Conservation (phyloP, 208 protist genomes). For the Trypanosoma melophagium region DNA sequence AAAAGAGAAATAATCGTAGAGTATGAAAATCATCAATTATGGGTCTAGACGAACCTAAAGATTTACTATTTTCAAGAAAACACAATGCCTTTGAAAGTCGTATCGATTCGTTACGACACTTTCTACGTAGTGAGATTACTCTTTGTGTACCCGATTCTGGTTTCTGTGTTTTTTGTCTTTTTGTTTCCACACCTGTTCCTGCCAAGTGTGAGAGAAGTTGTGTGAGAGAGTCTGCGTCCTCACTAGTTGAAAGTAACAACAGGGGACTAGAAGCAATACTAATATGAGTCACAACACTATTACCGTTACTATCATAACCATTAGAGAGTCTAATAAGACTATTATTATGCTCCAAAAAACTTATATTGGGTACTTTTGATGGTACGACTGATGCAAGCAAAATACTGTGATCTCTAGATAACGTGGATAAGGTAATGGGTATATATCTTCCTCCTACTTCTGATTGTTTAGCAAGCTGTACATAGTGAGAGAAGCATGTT, state of each 20-base stretch:
- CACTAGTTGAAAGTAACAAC: no score
- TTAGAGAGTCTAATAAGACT: background rate
- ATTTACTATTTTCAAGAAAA: conserved; percentile 15
- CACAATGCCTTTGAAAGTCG: conserved; percentile 17
- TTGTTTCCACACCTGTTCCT: no score
- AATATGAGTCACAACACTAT: no score
- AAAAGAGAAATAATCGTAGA: conserved; percentile 16
- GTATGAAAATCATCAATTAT: conserved; percentile 22
- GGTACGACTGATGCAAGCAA: background rate
- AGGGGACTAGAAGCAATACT: no score
- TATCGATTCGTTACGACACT: background rate
- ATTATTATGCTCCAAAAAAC: background rate
- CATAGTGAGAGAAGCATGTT: conserved; percentile 10
- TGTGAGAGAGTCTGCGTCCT: no score
- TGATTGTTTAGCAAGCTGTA: background rate
- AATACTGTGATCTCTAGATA: background rate
- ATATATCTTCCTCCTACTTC: background rate
- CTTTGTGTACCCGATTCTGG: background rate
- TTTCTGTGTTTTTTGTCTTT: background rate
- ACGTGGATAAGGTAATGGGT: background rate
- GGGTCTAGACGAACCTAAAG: background rate
- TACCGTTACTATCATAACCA: no score
- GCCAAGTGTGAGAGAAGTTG: no score
- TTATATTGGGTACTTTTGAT: background rate
- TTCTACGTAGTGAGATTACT: background rate